A percentile compares a stretch with the other conserved stretches of the same genome.
phyloP scores from a whole-genome alignment of 2,329 filamentous ascomycete species.

The Purpureocillium lavendulum region DNA sequence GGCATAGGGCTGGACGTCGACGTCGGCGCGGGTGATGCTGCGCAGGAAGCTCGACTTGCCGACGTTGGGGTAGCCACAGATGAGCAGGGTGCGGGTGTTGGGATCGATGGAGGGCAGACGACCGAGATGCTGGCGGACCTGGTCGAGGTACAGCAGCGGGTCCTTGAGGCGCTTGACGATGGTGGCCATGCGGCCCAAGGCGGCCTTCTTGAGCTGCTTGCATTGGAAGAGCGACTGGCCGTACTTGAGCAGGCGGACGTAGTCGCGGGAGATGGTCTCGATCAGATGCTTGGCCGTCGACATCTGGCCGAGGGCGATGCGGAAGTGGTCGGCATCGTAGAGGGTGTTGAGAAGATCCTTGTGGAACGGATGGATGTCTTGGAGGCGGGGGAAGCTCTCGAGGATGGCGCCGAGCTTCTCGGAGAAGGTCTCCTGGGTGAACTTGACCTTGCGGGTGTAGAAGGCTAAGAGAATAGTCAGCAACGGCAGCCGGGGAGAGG shows the following conservation, averaged over 20 bases:
- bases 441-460: conserved; percentile 98
- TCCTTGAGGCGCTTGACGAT: conserved; percentile 93
- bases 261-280: conserved; percentile 92
- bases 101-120: conserved; percentile 98
- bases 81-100: conserved; percentile 90
- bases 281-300: conserved; percentile 95
- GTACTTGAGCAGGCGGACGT: conserved; percentile 87
- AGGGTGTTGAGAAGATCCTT: conserved; percentile 81
- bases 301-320: conserved; percentile 90
- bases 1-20: conserved; percentile 94
- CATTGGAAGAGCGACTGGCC: conserved; percentile 96
- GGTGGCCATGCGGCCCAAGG: conserved; percentile 95
- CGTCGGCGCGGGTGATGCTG: conserved; percentile 87
- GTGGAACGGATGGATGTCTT: conserved; percentile 94
- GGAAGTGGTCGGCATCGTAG: conserved; percentile 97
- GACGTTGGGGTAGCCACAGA: conserved; percentile 96
- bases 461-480: conserved; percentile 48
- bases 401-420: conserved; percentile 90
- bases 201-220: conserved; percentile 96
- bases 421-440: conserved; percentile 90
- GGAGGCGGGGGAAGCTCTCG: conserved; percentile 83
- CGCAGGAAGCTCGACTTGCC: conserved; percentile 95
- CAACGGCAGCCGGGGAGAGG: background rate
- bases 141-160: conserved; percentile 88
- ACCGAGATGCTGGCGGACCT: conserved; percentile 84